Evolutionary conservation across 345 rosid genomes (phyloP).

Genomic region (Nephelium lappaceum): DNA sequence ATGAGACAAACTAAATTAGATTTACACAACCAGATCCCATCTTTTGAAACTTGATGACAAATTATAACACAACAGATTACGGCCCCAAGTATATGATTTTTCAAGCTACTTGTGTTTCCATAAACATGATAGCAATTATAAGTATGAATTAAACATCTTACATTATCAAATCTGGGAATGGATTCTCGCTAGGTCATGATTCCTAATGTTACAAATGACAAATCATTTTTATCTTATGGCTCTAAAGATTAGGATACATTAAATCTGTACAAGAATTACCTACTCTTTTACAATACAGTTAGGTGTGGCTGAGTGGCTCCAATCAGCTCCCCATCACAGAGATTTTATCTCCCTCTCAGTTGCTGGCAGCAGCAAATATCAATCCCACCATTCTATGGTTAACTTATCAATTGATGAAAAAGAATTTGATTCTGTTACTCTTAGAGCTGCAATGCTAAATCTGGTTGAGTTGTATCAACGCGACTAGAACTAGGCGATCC

Average conservation of each 20-base stretch:
- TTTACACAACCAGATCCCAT: neutral
- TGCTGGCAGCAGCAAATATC: conserved; percentile 15
- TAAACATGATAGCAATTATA: neutral
- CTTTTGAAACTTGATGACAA: neutral
- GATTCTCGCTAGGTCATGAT: conserved; percentile 19
- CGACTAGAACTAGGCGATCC: conserved; percentile 42
- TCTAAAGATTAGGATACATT: conserved; percentile 33
- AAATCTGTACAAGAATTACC: conserved; percentile 44
- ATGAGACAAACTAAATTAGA: neutral
- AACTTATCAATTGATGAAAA: conserved; percentile 21
- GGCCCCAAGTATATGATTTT: neutral
- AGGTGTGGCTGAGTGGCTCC: conserved; percentile 32
- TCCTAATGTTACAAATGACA: conserved; percentile 29
- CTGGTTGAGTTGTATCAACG: conserved; percentile 52
- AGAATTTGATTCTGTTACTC: conserved; percentile 3
- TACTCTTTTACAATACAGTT: conserved; percentile 29
- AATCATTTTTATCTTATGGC: conserved; percentile 13
- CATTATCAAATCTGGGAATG: conserved; percentile 4
- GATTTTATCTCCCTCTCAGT: conserved; percentile 21
- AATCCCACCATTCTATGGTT: conserved; percentile 35
- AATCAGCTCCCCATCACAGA: conserved; percentile 24
- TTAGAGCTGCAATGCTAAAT: conserved; percentile 67
- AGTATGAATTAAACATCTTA: conserved; percentile 10
- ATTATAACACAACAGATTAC: neutral
- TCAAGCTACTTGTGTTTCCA: neutral